Conservation (phyloP, 106 monocot species). For the Narthecium ossifragum region DNA sequence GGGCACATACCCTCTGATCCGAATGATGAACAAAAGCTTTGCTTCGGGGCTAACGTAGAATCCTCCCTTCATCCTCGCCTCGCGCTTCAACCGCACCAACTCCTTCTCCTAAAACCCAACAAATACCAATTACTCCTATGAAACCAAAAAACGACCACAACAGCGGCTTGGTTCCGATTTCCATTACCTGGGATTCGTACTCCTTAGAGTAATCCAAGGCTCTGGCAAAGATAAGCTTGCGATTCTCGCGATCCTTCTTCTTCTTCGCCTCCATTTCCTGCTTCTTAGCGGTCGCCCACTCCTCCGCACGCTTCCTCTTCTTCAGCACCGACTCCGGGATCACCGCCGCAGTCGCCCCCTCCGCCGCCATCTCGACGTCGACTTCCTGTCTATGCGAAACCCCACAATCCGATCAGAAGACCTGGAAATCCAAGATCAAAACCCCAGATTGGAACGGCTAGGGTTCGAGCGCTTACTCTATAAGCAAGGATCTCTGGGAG, state of each 20-base stretch:
- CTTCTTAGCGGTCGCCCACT: slow-evolving; percentile 57
- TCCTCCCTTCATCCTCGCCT: slow-evolving; percentile 58
- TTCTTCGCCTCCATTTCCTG: slow-evolving; percentile 23
- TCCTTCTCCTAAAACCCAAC: slow-evolving; percentile 40
- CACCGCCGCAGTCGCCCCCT: slow-evolving; percentile 19
- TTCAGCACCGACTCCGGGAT: slow-evolving; percentile 70
- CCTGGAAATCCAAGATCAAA: too few species aligned
- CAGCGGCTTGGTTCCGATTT: neutral
- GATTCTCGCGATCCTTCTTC: slow-evolving; percentile 42
- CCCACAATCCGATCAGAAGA: too few species aligned
- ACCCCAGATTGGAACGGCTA: too few species aligned
- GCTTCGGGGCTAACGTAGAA: slow-evolving; percentile 55
- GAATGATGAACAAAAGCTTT: slow-evolving; percentile 54
- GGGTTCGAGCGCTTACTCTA: too few species aligned
- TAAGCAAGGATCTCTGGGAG: too few species aligned
- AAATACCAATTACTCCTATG: neutral
- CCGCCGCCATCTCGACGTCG: too few species aligned
- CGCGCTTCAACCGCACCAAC: slow-evolving; percentile 44
- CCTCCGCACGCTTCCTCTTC: slow-evolving; percentile 60
- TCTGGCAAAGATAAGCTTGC: slow-evolving; percentile 48
- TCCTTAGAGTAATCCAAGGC: slow-evolving; percentile 52
- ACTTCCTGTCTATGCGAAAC: neutral
- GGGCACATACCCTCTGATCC: slow-evolving; percentile 38
- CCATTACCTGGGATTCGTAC: slow-evolving; percentile 38
- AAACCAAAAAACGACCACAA: neutral